Conservation (phyloP, 2,329 filamentous ascomycete genomes). For the Meredithiella fracta region DNA sequence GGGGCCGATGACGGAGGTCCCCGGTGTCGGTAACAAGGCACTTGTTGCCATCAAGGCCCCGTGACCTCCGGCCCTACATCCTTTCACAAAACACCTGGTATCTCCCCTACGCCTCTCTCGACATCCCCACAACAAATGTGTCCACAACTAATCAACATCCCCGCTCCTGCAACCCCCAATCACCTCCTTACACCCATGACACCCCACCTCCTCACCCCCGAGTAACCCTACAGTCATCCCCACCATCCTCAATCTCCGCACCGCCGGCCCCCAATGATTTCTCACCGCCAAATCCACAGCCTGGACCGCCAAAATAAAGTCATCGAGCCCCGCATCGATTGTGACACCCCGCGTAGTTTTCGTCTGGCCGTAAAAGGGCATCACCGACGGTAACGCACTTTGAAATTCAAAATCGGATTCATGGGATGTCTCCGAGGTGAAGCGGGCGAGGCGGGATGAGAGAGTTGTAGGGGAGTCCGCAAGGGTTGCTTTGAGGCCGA, state of each 20-base stretch:
- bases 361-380: constrained; percentile 12
- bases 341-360: constrained; percentile 14
- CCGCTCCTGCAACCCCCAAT: not conserved
- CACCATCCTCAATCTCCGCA: constrained; percentile 6
- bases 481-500: constrained; percentile 12
- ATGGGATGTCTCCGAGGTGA: not conserved
- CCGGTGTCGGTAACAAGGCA: constrained; percentile 6
- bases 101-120: not conserved
- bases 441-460: not conserved
- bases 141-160: constrained; percentile 18
- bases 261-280: constrained; percentile 6
- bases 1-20: not conserved
- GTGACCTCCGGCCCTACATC: constrained; percentile 8
- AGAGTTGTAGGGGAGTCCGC: not conserved
- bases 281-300: constrained; percentile 11
- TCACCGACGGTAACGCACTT: constrained; percentile 12
- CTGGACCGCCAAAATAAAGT: constrained; percentile 16
- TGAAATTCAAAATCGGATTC: constrained; percentile 17
- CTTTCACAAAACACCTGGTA: constrained; percentile 13
- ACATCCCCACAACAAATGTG: constrained; percentile 18
- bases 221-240: not conserved
- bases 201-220: constrained; percentile 1
- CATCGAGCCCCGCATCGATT: constrained; percentile 16
- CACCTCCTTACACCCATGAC: not conserved
- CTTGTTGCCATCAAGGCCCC: constrained; percentile 7